Evolutionary conservation across 805 yeast species (phyloP), one percentile per base, ranked within the genome.

Genomic region (Ascoidea tarda): DNA sequence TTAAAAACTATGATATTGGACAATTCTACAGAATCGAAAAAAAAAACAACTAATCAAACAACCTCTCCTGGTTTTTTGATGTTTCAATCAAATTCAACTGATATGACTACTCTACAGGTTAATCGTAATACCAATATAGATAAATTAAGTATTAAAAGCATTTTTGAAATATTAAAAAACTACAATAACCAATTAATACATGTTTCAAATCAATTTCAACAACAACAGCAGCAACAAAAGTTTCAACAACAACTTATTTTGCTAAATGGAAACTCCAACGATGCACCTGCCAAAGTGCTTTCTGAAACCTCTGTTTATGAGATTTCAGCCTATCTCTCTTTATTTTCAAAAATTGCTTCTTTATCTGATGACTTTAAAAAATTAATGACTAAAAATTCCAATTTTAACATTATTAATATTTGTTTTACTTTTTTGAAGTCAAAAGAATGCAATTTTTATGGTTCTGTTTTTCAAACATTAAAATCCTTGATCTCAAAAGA

Each of bases 391-490:
- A 38, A 8, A 38, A 38, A 14, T 38, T 38, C 44, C 44, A 38
- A 38, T 10, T 38, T 38, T 14, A 38, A 38, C 14, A 10, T 38
- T 2, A 8, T 38, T 38, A 14, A 38, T 2, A 60, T 65, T 46
- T 53, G 64, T 31, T 49, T 58, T 2, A 62, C 62, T 16, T 64
- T 68, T 50, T 57, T 64, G 52, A 59, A 57, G 2, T 38, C 44
- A 14, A 50, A 67, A 28, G 60, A 56, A 10, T 38, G 44, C 14
- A 38, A 38, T 38, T 38, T 38, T 14, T 10, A 38, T 32, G 87
- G 86, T 1, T 67, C 83, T 2, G 69, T 76, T 4, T 67, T 90
- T 44, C 70, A 73, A 47, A 79, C 82, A 0, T 63, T 89, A 47
- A 66, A 78, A 16, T 70, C 81, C 0, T 71, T 88, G 49, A 81